Conservation (phyloP, 2,329 filamentous ascomycete genomes). For the Camptophora hylomeconis region DNA sequence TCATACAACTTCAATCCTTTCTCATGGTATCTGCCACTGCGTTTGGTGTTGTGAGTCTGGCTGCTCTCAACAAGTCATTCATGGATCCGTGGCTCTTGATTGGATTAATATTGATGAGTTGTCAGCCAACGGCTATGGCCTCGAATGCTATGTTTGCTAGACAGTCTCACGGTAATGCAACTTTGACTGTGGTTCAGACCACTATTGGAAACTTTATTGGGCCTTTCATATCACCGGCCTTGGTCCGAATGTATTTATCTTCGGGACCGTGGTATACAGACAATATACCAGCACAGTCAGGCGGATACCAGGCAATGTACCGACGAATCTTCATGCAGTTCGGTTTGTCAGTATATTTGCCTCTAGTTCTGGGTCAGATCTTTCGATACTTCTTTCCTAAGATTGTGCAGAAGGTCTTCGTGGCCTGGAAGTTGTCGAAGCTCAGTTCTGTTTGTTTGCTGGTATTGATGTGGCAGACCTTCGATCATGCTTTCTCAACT, state of each 20-base stretch:
- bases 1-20: slow-evolving; percentile 56
- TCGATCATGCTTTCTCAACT: slow-evolving; percentile 52
- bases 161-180: slow-evolving; percentile 53
- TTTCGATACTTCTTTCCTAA: slow-evolving; percentile 44
- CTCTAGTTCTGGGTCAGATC: slow-evolving; percentile 48
- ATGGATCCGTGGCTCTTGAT: slow-evolving; percentile 54
- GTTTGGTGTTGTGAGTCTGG: slow-evolving; percentile 41
- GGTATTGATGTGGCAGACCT: slow-evolving; percentile 51
- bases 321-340: slow-evolving; percentile 54
- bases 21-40: slow-evolving; percentile 52
- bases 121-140: slow-evolving; percentile 58
- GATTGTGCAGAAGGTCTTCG: slow-evolving; percentile 40
- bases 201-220: slow-evolving; percentile 58
- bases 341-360: slow-evolving; percentile 52
- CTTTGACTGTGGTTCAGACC: slow-evolving; percentile 53
- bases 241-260: slow-evolving; percentile 50
- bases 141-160: slow-evolving; percentile 65
- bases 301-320: slow-evolving; percentile 49
- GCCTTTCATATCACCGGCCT: slow-evolving; percentile 52
- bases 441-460: slow-evolving; percentile 32
- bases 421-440: slow-evolving; percentile 33
- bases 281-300: slow-evolving; percentile 41
- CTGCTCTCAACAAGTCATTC: slow-evolving; percentile 33
- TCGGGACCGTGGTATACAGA: slow-evolving; percentile 40
- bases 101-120: slow-evolving; percentile 54